Evolutionary conservation across 208 protist genomes (phyloP), one percentile per base, ranked within the genome.

Genomic region (Herpetomonas samuelpessoai): DNA sequence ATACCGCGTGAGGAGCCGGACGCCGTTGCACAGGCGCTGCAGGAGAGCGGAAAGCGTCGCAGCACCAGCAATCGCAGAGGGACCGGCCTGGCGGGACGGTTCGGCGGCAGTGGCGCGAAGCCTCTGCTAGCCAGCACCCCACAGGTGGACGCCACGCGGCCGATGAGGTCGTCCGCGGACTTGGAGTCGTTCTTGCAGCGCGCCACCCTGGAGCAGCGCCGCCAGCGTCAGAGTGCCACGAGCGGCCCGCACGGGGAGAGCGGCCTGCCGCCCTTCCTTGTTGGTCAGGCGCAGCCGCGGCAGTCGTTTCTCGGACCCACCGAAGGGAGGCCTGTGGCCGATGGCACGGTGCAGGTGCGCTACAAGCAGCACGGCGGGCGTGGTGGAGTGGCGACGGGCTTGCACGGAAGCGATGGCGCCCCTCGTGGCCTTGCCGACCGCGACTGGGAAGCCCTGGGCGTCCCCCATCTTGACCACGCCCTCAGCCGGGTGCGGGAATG

Each of bases 401-500:
- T 47, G 52, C 25, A 39, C 44, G 55, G 27, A 27, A 61, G 49
- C 24, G 39, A 51, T 19, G 45, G 22, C 29, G 39, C 6, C 22
- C 69, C 26, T 53, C 53, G 16, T 47, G 68, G 21, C 28, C 29
- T 60, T 18, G 47, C 65, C 19, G 71, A 73, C 4, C 56, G 78
- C 12, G 67, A 77, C 19, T 91, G 79, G 80, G 58, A 55, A 6
- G 66, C 41, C n/a, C 51, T 94, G 1, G 74, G 75, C 21, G 71
- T 94, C 41, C 6, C 26, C 7, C 72, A 84, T 44, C 69, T 76
- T 0, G 76, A 83, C n/a, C 66, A 74, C 41, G 74, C 75, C 3
- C 60, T 86, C 35, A 45, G 62, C 27, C 80, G 76, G 35, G 59
- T 75, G 35, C 72, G 84, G 0, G 71, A 85, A 63, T 91, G 82